These are phyloP conservation scores for Geotrichum bryndzae DNA, from an alignment of 1,139 yeast species.

Conservation along the genomic window DNA sequence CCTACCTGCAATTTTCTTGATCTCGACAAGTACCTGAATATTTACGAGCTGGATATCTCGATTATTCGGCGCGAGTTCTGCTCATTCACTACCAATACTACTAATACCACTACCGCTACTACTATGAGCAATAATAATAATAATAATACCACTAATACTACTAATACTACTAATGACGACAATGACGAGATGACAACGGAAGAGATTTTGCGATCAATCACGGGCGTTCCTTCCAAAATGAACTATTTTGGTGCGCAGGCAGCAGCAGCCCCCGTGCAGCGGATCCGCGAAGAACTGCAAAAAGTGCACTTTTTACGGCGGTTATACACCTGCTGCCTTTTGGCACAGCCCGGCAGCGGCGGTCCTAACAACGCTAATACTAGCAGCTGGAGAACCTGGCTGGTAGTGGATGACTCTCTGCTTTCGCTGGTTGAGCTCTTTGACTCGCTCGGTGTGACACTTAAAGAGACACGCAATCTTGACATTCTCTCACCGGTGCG, in stretches of 20 bases:
- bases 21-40: conserved; percentile 39
- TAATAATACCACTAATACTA: conserved; percentile 16
- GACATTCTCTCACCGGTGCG: not conserved
- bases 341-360: conserved; percentile 28
- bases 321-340: conserved; percentile 38
- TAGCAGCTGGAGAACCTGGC: not conserved
- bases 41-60: conserved; percentile 36
- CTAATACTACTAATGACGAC: conserved; percentile 21
- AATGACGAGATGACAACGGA: conserved; percentile 22
- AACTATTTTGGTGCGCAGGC: conserved; percentile 29
- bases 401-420: not conserved
- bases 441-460: not conserved
- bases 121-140: conserved; percentile 14
- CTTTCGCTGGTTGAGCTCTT: not conserved
- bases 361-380: not conserved
- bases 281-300: conserved; percentile 32
- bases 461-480: not conserved
- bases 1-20: conserved; percentile 33
- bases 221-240: conserved; percentile 12
- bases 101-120: too few species aligned
- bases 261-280: conserved; percentile 26
- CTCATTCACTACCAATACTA: not conserved
- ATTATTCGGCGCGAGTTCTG: conserved; percentile 23
- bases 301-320: conserved; percentile 39
- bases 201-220: conserved; percentile 14